These are phyloP conservation scores for Stromatinia cepivora DNA, from an alignment of 2,329 filamentous ascomycete genomes.

Conservation along the genomic window DNA sequence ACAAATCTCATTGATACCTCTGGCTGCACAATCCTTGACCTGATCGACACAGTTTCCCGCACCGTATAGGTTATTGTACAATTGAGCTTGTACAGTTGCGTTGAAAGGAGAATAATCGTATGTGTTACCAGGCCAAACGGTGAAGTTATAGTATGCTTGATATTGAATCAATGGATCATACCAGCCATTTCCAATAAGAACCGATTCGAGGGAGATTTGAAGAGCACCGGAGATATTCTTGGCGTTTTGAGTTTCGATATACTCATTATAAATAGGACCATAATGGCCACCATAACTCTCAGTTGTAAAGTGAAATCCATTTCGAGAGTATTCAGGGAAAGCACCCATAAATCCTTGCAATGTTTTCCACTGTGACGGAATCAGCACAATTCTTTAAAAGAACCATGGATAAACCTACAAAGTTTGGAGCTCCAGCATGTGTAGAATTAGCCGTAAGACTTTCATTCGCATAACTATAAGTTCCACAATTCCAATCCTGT, in stretches of 20 bases:
- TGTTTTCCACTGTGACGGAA: conserved; percentile 47
- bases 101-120: conserved; percentile 57
- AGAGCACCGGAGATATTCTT: conserved; percentile 50
- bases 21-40: conserved; percentile 55
- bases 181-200: conserved; percentile 60
- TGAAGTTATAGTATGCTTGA: conserved; percentile 58
- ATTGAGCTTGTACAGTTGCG: conserved; percentile 48
- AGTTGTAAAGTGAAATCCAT: conserved; percentile 55
- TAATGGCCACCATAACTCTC: conserved; percentile 61
- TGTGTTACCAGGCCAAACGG: conserved; percentile 51
- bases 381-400: not conserved
- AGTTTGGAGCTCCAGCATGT: conserved; percentile 53
- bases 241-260: conserved; percentile 61
- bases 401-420: conserved; percentile 43
- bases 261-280: conserved; percentile 57
- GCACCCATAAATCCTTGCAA: conserved; percentile 63
- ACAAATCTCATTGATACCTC: conserved; percentile 54
- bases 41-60: conserved; percentile 60
- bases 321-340: conserved; percentile 53
- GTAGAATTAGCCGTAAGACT: conserved; percentile 55
- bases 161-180: conserved; percentile 58
- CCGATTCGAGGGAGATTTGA: conserved; percentile 49
- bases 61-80: conserved; percentile 62
- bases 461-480: conserved; percentile 53
- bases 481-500: conserved; percentile 49